Percentiles rank a stretch among this genome's conserved stretches.
Evolutionary conservation across 2,329 filamentous ascomycete genomes (phyloP).

Genomic region (Neofusicoccum laricinum): DNA sequence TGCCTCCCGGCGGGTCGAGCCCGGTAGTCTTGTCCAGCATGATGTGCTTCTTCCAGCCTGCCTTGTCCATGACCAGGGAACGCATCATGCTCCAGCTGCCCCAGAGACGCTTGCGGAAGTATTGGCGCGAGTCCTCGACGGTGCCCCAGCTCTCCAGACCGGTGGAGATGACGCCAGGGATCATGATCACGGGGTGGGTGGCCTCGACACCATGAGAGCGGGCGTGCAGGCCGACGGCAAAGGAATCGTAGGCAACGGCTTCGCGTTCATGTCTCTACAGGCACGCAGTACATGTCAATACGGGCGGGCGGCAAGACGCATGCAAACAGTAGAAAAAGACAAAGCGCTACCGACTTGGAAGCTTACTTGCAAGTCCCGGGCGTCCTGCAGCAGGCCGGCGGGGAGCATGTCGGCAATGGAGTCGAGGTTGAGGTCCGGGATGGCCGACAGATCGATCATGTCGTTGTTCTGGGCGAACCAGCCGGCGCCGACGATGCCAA

Average conservation of each 20-base stretch:
- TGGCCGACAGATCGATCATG: slow-evolving; percentile 76
- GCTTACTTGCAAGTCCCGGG: slow-evolving; percentile 76
- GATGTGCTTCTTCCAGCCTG: slow-evolving; percentile 91
- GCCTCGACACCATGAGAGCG: slow-evolving; percentile 76
- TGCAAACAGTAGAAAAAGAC: not conserved
- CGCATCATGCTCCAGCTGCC: slow-evolving; percentile 99
- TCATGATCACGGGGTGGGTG: slow-evolving; percentile 90
- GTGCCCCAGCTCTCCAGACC: slow-evolving; percentile 97
- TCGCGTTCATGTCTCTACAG: slow-evolving; percentile 78
- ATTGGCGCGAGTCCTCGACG: slow-evolving; percentile 70
- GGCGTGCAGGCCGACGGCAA: slow-evolving; percentile 82
- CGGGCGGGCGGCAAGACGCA: not conserved
- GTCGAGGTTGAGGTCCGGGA: slow-evolving; percentile 74
- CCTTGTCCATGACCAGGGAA: slow-evolving; percentile 87
- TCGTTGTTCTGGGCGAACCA: slow-evolving; percentile 90
- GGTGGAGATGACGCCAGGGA: slow-evolving; percentile 95
- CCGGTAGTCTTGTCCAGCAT: slow-evolving; percentile 94
- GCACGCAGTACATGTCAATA: not conserved
- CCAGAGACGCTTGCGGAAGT: slow-evolving; percentile 94
- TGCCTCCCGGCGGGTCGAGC: slow-evolving; percentile 74
- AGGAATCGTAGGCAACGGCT: slow-evolving; percentile 87
- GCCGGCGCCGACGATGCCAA: slow-evolving; percentile 81
- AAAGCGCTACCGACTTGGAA: slow-evolving; percentile 14
- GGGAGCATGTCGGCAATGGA: slow-evolving; percentile 83
- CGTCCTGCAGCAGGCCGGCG: slow-evolving; percentile 79